Percentiles rank a stretch among this genome's conserved stretches.
These are phyloP conservation scores for Xylaria multiplex DNA, from an alignment of 2,329 filamentous ascomycete genomes.

Conservation along the genomic window DNA sequence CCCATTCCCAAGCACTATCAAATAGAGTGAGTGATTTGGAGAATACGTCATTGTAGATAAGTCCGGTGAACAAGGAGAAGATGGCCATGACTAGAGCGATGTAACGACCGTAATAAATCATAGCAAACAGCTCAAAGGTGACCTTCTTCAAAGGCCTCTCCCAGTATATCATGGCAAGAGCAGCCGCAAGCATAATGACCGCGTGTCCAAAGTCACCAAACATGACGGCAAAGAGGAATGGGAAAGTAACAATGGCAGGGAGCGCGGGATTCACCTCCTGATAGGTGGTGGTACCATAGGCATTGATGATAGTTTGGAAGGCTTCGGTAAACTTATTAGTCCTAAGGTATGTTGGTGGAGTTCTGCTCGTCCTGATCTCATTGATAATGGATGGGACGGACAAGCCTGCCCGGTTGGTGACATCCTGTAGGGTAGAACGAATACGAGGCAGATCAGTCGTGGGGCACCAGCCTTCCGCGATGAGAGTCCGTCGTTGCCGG, in stretches of 20 bases:
- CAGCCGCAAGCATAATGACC: slow-evolving; percentile 84
- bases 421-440: slow-evolving; percentile 92
- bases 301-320: slow-evolving; percentile 99
- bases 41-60: slow-evolving; percentile 98
- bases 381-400: slow-evolving; percentile 99
- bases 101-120: slow-evolving; percentile 99
- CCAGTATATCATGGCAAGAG: slow-evolving; percentile 94
- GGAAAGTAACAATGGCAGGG: slow-evolving; percentile 95
- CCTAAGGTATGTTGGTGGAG: slow-evolving; percentile 94
- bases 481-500: slow-evolving; percentile 91
- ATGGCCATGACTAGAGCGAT: slow-evolving; percentile 98
- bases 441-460: slow-evolving; percentile 90
- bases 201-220: slow-evolving; percentile 98
- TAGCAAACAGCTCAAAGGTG: slow-evolving; percentile 90
- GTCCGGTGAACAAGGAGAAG: slow-evolving; percentile 95
- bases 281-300: slow-evolving; percentile 97
- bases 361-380: slow-evolving; percentile 96
- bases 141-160: slow-evolving; percentile 95
- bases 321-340: slow-evolving; percentile 98
- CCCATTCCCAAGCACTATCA: slow-evolving; percentile 87
- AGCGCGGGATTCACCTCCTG: slow-evolving; percentile 96
- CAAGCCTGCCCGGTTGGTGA: slow-evolving; percentile 93
- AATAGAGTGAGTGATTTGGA: slow-evolving; percentile 93
- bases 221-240: slow-evolving; percentile 99
- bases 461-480: slow-evolving; percentile 97